A percentile compares a stretch with the other conserved stretches of the same genome.
phyloP scores from a whole-genome alignment of 1,284 basidiomycete species.

The Polyporus tsugae region DNA sequence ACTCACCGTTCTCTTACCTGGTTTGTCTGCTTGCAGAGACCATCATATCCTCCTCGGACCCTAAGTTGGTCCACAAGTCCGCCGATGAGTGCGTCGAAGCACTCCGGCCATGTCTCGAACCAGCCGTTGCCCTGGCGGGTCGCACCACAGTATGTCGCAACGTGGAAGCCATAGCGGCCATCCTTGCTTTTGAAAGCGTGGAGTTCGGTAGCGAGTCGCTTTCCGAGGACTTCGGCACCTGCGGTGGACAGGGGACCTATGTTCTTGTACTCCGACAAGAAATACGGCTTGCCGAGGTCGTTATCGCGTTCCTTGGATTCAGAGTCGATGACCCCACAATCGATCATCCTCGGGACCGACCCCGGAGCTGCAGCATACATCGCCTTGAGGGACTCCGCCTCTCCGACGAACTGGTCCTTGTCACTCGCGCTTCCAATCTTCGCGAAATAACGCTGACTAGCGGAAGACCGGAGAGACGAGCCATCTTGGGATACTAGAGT shows the following conservation, averaged over 20 bases:
- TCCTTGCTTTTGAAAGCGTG: conserved; percentile 61
- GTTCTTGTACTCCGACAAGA: conserved; percentile 81
- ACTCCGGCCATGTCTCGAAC: conserved; percentile 77
- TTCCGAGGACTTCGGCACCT: conserved; percentile 63
- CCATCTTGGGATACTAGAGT: conserved; percentile 50
- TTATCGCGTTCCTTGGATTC: conserved; percentile 40
- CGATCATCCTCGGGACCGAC: conserved; percentile 70
- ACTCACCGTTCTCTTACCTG: conserved; percentile 65
- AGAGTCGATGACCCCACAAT: conserved; percentile 53
- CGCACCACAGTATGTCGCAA: conserved; percentile 84
- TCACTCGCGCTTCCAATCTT: conserved; percentile 63
- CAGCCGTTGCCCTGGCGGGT: conserved; percentile 83
- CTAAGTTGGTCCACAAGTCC: conserved; percentile 68
- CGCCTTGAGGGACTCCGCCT: conserved; percentile 75
- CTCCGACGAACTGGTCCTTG: conserved; percentile 73
- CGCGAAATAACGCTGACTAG: conserved; percentile 65
- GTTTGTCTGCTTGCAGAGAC: conserved; percentile 64
- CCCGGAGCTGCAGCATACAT: conserved; percentile 72
- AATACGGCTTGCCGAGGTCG: conserved; percentile 61
- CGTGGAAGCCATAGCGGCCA: conserved; percentile 73
- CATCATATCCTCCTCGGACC: conserved; percentile 51
- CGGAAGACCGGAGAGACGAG: conserved; percentile 51
- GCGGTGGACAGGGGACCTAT: conserved; percentile 55
- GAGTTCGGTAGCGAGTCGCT: conserved; percentile 70
- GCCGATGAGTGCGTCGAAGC: conserved; percentile 73